These are phyloP conservation scores for Oxyria digyna DNA, from an alignment of 148 eudicot genomes.

Conservation along the genomic window DNA sequence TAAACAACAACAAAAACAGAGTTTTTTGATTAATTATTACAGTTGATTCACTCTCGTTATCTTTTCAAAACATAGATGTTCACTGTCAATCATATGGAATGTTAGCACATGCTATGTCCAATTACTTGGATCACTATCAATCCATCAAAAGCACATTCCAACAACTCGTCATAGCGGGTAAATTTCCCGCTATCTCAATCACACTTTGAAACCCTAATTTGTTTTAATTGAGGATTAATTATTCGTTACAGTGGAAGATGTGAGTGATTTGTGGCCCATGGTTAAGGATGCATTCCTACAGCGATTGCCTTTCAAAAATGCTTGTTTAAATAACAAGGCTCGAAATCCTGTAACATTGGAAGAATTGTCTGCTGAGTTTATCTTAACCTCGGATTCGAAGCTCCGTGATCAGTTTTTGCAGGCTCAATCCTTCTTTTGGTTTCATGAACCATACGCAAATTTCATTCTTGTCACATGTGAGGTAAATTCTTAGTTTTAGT, in stretches of 20 bases:
- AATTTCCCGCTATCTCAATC: neutral
- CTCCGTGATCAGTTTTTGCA: conserved; percentile 89
- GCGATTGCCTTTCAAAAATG: conserved; percentile 66
- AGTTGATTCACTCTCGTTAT: too few species aligned
- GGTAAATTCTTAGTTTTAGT: conserved; percentile 23
- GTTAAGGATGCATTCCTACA: conserved; percentile 62
- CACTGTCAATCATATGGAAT: neutral
- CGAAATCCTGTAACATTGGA: conserved; percentile 78
- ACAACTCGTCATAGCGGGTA: conserved; percentile 80
- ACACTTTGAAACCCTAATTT: neutral
- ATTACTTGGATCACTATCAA: conserved; percentile 84
- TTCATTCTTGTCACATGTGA: conserved; percentile 91
- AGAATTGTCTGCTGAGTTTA: conserved; percentile 65
- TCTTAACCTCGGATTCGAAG: conserved; percentile 87
- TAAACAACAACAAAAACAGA: too few species aligned
- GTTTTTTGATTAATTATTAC: too few species aligned
- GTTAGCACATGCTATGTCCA: conserved; percentile 53
- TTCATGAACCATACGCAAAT: conserved; percentile 94
- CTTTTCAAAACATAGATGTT: neutral
- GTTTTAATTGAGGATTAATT: too few species aligned
- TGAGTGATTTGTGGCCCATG: conserved; percentile 85
- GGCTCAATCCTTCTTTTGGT: conserved; percentile 81
- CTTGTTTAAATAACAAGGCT: conserved; percentile 70
- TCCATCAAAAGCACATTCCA: conserved; percentile 52
- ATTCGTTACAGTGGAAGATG: conserved; percentile 75